Evolutionary conservation across 202 grass and related monocot genomes (phyloP).

Genomic region (Dendrocalamus latiflorus): DNA sequence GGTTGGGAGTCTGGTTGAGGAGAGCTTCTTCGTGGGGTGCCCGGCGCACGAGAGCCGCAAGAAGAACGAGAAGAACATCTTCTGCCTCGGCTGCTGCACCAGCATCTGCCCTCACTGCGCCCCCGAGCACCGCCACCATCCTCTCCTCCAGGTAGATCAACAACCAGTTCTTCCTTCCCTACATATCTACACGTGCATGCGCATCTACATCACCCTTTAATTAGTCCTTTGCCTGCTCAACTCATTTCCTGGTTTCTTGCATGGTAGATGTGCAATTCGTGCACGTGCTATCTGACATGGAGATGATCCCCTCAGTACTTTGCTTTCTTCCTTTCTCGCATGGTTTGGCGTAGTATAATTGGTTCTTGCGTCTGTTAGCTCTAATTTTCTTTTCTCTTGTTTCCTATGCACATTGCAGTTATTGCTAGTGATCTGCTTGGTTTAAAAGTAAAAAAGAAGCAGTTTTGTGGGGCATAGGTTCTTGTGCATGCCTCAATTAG

Average conservation of each 20-base stretch:
- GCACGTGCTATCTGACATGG: not conserved
- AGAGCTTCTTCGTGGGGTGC: constrained; percentile 86
- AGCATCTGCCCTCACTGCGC: constrained; percentile 83
- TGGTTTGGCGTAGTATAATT: not conserved
- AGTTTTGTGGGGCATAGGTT: not conserved
- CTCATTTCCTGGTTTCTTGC: not conserved
- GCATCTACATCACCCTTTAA: not conserved
- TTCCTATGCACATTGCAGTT: not conserved
- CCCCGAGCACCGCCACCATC: constrained; percentile 60
- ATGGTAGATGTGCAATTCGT: not conserved
- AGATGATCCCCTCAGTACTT: not conserved
- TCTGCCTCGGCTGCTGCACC: constrained; percentile 85
- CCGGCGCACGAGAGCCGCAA: constrained; percentile 54
- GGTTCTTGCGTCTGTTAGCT: not conserved
- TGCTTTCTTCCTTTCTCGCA: not conserved
- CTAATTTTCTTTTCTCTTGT: not conserved
- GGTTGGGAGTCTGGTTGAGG: constrained; percentile 68
- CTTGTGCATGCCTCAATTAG: not conserved
- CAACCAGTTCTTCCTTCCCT: not conserved
- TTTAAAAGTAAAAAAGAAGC: not conserved
- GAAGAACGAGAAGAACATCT: constrained; percentile 99
- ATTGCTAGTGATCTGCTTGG: not conserved
- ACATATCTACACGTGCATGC: not conserved
- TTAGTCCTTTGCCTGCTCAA: not conserved
- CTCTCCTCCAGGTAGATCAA: constrained; percentile 60